Evolutionary conservation across 2,329 filamentous ascomycete species (phyloP).

Genomic region (Trichoderma sp.): DNA sequence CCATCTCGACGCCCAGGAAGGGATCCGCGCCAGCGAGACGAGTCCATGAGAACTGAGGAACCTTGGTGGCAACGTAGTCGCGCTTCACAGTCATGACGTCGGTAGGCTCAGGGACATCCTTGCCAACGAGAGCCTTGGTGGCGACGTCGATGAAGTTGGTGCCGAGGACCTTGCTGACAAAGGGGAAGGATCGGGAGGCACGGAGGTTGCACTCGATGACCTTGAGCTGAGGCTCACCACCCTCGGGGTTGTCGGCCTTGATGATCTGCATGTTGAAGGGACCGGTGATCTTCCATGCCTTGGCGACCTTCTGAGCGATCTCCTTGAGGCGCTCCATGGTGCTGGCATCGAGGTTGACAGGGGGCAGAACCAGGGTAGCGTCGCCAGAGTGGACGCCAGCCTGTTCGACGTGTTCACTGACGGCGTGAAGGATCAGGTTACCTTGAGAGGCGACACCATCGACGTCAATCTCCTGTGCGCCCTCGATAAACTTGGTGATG

Average conservation of each 20-base stretch:
- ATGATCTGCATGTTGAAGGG: slow-evolving; percentile 99
- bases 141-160: slow-evolving; percentile 96
- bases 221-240: slow-evolving; percentile 77
- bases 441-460: slow-evolving; percentile 88
- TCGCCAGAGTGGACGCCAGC: slow-evolving; percentile 98
- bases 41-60: slow-evolving; percentile 98
- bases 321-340: slow-evolving; percentile 89
- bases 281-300: slow-evolving; percentile 95
- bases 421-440: slow-evolving; percentile 84
- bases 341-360: slow-evolving; percentile 72
- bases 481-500: slow-evolving; percentile 97
- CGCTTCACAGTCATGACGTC: slow-evolving; percentile 90
- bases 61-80: slow-evolving; percentile 94
- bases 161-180: slow-evolving; percentile 95
- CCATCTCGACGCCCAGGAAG: slow-evolving; percentile 97
- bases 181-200: slow-evolving; percentile 96
- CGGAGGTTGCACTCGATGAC: slow-evolving; percentile 98
- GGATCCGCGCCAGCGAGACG: slow-evolving; percentile 95
- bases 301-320: slow-evolving; percentile 93
- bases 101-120: slow-evolving; percentile 78
- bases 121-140: slow-evolving; percentile 85
- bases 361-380: slow-evolving; percentile 90
- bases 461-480: slow-evolving; percentile 93
- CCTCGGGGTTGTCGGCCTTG: slow-evolving; percentile 78
- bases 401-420: slow-evolving; percentile 95